Evolutionary conservation across 805 yeast species (phyloP), one percentile per base, ranked within the genome.

Genomic region (Candida jianshihensis): DNA sequence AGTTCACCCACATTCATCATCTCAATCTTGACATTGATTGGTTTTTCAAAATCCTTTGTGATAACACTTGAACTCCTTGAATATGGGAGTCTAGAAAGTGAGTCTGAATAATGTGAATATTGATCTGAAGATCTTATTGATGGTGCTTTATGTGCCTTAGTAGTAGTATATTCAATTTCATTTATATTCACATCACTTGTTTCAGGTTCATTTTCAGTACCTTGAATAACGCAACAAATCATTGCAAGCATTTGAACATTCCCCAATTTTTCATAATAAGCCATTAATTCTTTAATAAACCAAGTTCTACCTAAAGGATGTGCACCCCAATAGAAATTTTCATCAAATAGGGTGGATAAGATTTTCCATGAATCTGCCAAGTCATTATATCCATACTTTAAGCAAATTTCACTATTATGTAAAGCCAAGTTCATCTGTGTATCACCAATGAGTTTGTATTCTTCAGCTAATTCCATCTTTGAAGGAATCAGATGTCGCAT

Each of bases 211-310:
- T 36, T 18, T 9, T 17, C 35, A 12, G 48, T 42, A 2, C 39
- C 46, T 28, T 47, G 43, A 38, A 84, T 59, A 5, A 86, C 68
- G 58, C 95, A 85, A 4, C 90, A 74, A 45, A 88, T 58, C 87
- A 85, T 83, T 1, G 95, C 96, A 18, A 89, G 62, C 95, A 90
- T 86, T 56, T 90, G 97, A 19, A 86, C 59, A 49, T 90, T 81
- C 2, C 79, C 76, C 29, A 66, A 51, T 24, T 49, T 59, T 47
- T 81, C 92, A 52, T 79, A 87, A 47, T 80, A 79, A 1, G 56
- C 51, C 50, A 89, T 65, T 27, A 87, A 63, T 40, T 75, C 73
- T 19, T 67, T 67, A 0, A 86, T 66, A 17, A 86, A 61, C 83
- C 86, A 75, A 11, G 67, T 47, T 27, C 77, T 68, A 1, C 95